Evolutionary conservation across 2,329 filamentous ascomycete genomes (phyloP), one percentile per base, ranked within the genome.

Genomic region (Scedosporium dehoogii): DNA sequence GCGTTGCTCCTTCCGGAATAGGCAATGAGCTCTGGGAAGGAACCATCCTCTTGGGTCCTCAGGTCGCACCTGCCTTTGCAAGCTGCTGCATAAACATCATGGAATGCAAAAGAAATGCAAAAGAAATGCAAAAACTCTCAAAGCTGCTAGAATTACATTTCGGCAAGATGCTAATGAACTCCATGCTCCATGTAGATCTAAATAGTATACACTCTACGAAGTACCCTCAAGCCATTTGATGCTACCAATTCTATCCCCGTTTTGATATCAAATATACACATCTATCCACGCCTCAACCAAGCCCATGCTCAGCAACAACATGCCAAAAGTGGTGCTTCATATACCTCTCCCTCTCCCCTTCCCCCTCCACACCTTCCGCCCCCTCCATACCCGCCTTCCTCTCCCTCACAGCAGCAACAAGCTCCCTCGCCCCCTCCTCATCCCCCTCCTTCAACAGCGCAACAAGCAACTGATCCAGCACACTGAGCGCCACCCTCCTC

Each of bases 401-500:
- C 48, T 56, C 46, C 29, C 18, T 56, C 0, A 61, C 59, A 3
- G 48, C 46, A 29, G 16, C 21, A 10, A 61, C 59, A 4, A 61
- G 46, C 29, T 41, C 59, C 59, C 59, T 41, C 27, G 59, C 59
- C 9, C 59, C 59, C 48, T 42, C 46, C 18, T 9, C 18, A 21
- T 61, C 59, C 29, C 59, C 59, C 48, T 61, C 59, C n/a, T 27
- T 33, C 46, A 61, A 23, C 10, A 61, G 48, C 18, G 27, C 59
- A 7, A 61, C 59, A 14, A 61, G 59, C 27, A 61, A n/a, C 59
- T 61, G 59, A 48, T 61, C 59, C 46, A 61, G 59, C 27, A 61
- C 59, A 10, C 59, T 21, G 25, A 81, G 71, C 23, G 75, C 74
- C n/a, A 66, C 58, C 12, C 58, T 58, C 12, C 80, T 75, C 16